Base-by-base conservation (phyloP, 768 basidiomycete species). In the Podaxis sp. region DNA sequence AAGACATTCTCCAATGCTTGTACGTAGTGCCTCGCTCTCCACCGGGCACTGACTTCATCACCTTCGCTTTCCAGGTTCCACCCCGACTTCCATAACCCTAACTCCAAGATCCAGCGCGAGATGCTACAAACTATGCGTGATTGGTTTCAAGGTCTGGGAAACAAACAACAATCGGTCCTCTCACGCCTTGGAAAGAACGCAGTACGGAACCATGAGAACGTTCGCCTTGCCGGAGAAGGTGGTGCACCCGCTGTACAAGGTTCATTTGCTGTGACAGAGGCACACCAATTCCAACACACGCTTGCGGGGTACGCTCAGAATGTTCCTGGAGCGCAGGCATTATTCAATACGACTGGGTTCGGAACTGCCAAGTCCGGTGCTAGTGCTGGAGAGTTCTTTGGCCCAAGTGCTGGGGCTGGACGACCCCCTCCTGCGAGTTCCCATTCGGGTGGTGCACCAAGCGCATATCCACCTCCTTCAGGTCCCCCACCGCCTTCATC, bases 171-270 rank as follows among this genome's bases (percentile, higher is more conserved):
- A 28, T 77, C 79, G 25, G 73, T 83, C 38, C 67, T 93, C 40
- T 70, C 74, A 28, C 84, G 87, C 23, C 80, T 92, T 27, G 73
- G 75, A 18, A 90, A 89, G 69, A 76, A 87, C 10, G 71, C 85
- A 0, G 89, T 93, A 0, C 82, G 86, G 4, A 83, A 83, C 64
- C 90, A 92, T 72, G 73, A 88, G 69, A 92, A 92, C 69, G 78
- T 86, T 35, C 84, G 91, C 0, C 66, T 77, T 5, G 75, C 75
- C 0, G 83, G 83, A 2, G 80, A 86, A 63, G 82, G 83, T 28
- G 81, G 83, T 2, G 59, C 72, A 0, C 60, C 82, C 9, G 72
- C 75, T 11, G 71, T 79, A 2, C 73, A 85, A 54, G 84, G 84
- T 4, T 70, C 78, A 1, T 81, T 72, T 61, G 83, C 84, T 0